Conservation (phyloP, 1,284 basidiomycete species). For the Irpex sp. region DNA sequence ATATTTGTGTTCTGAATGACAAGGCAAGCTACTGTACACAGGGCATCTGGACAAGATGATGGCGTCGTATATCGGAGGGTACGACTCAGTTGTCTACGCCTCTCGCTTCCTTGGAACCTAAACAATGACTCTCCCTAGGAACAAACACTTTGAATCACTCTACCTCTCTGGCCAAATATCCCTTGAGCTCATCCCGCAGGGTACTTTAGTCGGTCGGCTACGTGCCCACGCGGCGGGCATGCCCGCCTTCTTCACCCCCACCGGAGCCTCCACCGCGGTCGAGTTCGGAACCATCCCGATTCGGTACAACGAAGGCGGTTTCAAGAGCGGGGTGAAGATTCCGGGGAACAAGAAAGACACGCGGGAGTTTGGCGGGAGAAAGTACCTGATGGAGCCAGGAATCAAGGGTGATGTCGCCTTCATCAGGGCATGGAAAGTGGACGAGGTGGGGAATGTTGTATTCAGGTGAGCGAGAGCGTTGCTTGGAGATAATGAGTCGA, state of each 20-base stretch:
- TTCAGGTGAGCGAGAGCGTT: constrained; percentile 54
- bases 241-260: constrained; percentile 95
- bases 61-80: constrained; percentile 87
- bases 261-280: constrained; percentile 87
- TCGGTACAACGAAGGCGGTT: constrained; percentile 68
- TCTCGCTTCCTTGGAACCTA: background rate
- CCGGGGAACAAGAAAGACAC: constrained; percentile 78
- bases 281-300: constrained; percentile 78
- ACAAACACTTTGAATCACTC: constrained; percentile 73
- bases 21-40: constrained; percentile 76
- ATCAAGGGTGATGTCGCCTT: constrained; percentile 89
- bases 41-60: constrained; percentile 84
- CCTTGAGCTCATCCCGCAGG: constrained; percentile 89
- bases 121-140: constrained; percentile 37
- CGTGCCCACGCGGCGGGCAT: constrained; percentile 93
- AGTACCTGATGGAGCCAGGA: constrained; percentile 86
- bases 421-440: constrained; percentile 93
- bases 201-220: constrained; percentile 87
- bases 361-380: constrained; percentile 76
- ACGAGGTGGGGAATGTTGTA: constrained; percentile 84
- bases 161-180: constrained; percentile 83
- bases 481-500: background rate
- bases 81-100: background rate
- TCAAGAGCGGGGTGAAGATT: constrained; percentile 60
- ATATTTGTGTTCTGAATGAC: constrained; percentile 4